These are phyloP conservation scores for Neofusicoccum kwambonambiense DNA, from an alignment of 2,329 filamentous ascomycete species.

Conservation along the genomic window DNA sequence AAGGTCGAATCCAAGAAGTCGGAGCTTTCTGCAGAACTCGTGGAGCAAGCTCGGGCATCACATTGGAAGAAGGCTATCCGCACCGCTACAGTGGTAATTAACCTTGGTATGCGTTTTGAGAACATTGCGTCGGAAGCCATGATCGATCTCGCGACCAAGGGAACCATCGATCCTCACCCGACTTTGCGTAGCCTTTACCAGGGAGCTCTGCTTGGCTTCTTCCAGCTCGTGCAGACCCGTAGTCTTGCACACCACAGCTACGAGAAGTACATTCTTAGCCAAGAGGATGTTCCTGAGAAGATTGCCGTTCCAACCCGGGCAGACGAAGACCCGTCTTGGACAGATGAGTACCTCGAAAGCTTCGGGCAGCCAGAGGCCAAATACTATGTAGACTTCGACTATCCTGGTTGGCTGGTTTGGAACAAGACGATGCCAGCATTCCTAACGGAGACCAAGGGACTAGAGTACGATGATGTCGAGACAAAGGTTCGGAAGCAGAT, in stretches of 20 bases:
- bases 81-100: conserved; percentile 86
- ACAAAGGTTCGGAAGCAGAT: conserved; percentile 72
- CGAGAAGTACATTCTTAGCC: conserved; percentile 78
- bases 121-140: conserved; percentile 78
- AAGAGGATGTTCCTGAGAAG: conserved; percentile 75
- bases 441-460: conserved; percentile 65
- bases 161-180: conserved; percentile 87
- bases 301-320: conserved; percentile 67
- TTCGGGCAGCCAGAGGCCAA: conserved; percentile 78
- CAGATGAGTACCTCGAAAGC: conserved; percentile 69
- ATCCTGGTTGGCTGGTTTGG: conserved; percentile 97
- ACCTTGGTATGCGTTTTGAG: conserved; percentile 88
- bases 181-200: conserved; percentile 78
- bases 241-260: conserved; percentile 85
- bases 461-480: conserved; percentile 83
- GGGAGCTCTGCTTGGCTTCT: conserved; percentile 71
- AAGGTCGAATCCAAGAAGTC: conserved; percentile 83
- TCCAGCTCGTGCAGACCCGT: conserved; percentile 83
- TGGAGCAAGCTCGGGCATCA: conserved; percentile 70
- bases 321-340: conserved; percentile 73
- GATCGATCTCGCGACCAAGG: conserved; percentile 76
- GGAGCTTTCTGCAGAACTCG: conserved; percentile 75
- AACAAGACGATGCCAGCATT: conserved; percentile 81
- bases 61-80: conserved; percentile 97
- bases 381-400: conserved; percentile 88